These are phyloP conservation scores for Ajuga chamaepitys DNA, from an alignment of 257 asterid genomes.

Conservation along the genomic window DNA sequence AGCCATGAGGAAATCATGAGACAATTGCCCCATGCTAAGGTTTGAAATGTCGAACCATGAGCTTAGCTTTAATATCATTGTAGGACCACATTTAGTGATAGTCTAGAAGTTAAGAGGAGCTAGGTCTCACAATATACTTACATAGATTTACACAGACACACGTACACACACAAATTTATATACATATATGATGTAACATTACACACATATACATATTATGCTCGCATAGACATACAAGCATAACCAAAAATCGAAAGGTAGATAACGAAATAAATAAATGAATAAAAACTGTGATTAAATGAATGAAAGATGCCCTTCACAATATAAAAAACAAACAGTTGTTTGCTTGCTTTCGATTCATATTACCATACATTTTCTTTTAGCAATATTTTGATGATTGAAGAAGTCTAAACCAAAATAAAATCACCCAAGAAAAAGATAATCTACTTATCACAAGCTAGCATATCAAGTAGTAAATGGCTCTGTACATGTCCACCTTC, in stretches of 20 bases:
- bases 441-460: not conserved
- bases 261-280: not conserved
- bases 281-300: not conserved
- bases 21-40: not conserved
- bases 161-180: too few species aligned
- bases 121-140: too few species aligned
- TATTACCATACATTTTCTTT: not conserved
- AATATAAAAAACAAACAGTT: not conserved
- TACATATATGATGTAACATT: too few species aligned
- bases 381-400: not conserved
- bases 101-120: too few species aligned
- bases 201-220: too few species aligned
- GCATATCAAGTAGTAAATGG: not conserved
- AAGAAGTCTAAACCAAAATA: not conserved
- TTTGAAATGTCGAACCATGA: not conserved
- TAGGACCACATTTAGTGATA: too few species aligned
- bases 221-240: not conserved
- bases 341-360: not conserved
- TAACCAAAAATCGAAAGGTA: not conserved
- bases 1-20: not conserved
- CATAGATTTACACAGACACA: too few species aligned
- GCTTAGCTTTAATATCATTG: not conserved
- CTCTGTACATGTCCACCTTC: not conserved
- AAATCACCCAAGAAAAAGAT: not conserved
- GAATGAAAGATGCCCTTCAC: too few species aligned